These are phyloP conservation scores for Didymella sp. DNA, from an alignment of 2,329 filamentous ascomycete genomes.

Conservation along the genomic window DNA sequence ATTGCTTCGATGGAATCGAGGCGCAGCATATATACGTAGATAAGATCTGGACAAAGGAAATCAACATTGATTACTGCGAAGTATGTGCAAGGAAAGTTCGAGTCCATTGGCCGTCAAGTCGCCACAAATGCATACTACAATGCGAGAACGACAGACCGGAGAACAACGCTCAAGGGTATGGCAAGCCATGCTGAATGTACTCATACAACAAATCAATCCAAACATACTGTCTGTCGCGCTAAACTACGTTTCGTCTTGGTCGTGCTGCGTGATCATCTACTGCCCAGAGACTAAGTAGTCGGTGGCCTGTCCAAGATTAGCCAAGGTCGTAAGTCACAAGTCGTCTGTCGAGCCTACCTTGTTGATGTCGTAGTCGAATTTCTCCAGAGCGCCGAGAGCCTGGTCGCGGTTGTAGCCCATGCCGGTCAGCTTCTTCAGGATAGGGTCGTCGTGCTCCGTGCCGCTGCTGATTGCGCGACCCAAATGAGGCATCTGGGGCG, in stretches of 20 bases:
- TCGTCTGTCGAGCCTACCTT: slow-evolving; percentile 65
- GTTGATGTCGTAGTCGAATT: slow-evolving; percentile 95
- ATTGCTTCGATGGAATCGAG: background rate
- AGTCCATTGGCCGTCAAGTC: slow-evolving; percentile 15
- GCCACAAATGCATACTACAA: slow-evolving; percentile 23
- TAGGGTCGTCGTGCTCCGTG: slow-evolving; percentile 87
- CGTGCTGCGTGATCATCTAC: slow-evolving; percentile 8
- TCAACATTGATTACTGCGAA: slow-evolving; percentile 28
- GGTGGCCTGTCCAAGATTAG: slow-evolving; percentile 43
- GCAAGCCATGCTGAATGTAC: slow-evolving; percentile 42
- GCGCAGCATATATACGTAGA: slow-evolving; percentile 3
- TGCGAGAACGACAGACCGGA: slow-evolving; percentile 19
- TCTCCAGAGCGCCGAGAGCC: slow-evolving; percentile 82
- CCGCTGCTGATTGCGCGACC: slow-evolving; percentile 75
- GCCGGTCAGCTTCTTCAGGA: slow-evolving; percentile 83
- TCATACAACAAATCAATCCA: slow-evolving; percentile 38
- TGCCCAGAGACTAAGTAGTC: slow-evolving; percentile 42
- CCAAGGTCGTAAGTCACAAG: background rate
- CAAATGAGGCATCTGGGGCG: slow-evolving; percentile 52
- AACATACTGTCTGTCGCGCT: slow-evolving; percentile 18
- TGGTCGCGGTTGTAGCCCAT: slow-evolving; percentile 85
- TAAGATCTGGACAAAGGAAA: slow-evolving; percentile 11
- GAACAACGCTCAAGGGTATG: slow-evolving; percentile 35
- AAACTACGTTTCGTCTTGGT: slow-evolving; percentile 13
- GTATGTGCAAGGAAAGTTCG: slow-evolving; percentile 35